Evolutionary conservation across 345 rosid species (phyloP).

Genomic region (Gossypium bickii): DNA sequence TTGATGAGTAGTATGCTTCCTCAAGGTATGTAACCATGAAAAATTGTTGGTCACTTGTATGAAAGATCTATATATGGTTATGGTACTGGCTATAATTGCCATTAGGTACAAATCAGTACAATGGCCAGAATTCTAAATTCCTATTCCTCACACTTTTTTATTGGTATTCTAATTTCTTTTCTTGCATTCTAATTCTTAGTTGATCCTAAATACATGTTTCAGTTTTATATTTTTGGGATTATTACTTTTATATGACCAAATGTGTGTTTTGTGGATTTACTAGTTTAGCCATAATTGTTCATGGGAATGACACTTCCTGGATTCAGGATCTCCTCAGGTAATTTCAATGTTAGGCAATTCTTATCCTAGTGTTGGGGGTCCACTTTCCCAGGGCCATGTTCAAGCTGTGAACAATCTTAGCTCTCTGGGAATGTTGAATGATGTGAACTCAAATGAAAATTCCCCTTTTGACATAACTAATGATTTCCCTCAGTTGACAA

Average conservation of each 20-base stretch:
- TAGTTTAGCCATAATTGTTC: constrained; percentile 5
- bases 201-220: not conserved
- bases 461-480: constrained; percentile 91
- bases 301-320: constrained; percentile 22
- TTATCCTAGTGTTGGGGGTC: constrained; percentile 75
- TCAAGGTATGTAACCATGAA: constrained; percentile 55
- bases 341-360: constrained; percentile 78
- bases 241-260: not conserved
- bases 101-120: not conserved
- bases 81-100: not conserved
- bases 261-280: not conserved
- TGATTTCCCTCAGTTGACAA: constrained; percentile 88
- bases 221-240: not conserved
- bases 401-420: constrained; percentile 81
- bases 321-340: constrained; percentile 88
- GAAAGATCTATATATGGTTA: not conserved
- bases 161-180: not conserved
- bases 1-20: constrained; percentile 77
- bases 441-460: constrained; percentile 68
- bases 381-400: constrained; percentile 80
- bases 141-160: not conserved
- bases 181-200: not conserved
- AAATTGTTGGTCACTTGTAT: not conserved
- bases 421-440: constrained; percentile 86
- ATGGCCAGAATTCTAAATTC: not conserved